These are phyloP conservation scores for Sphaerulina musiva DNA, from an alignment of 2,329 filamentous ascomycete genomes.

Conservation along the genomic window DNA sequence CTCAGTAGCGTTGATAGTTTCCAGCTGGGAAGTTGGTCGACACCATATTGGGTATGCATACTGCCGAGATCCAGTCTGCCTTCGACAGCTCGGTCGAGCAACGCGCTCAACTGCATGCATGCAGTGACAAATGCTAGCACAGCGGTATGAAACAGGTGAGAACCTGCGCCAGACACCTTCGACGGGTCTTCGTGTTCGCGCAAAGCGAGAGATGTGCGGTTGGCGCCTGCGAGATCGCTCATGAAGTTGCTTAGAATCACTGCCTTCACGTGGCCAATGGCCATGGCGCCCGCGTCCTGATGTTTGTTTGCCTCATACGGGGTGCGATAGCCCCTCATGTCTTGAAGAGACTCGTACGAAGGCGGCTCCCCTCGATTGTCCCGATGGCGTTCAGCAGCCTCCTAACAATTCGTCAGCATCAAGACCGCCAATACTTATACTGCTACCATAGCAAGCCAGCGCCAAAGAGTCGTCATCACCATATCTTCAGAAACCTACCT, in stretches of 20 bases:
- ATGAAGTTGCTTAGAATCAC: conserved; percentile 1
- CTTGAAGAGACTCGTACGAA: conserved; percentile 24
- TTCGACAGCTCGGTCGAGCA: conserved; percentile 1
- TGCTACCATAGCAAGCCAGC: too few species aligned
- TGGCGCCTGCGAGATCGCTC: neutral
- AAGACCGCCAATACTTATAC: neutral
- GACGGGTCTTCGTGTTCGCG: conserved; percentile 1
- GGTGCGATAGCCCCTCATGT: conserved; percentile 14
- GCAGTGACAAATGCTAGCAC: conserved; percentile 2
- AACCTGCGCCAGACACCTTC: neutral
- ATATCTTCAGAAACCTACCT: neutral
- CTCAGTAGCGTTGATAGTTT: neutral
- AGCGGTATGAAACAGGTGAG: conserved; percentile 1
- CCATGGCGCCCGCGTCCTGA: conserved; percentile 3
- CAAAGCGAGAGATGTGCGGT: conserved; percentile 2
- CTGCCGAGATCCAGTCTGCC: neutral
- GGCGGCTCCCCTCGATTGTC: conserved; percentile 20
- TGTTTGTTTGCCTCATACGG: conserved; percentile 16
- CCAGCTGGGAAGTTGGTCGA: neutral
- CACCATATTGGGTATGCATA: neutral
- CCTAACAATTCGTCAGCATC: neutral
- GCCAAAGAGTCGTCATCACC: neutral
- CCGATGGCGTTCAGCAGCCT: conserved; percentile 14
- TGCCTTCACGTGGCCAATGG: neutral
- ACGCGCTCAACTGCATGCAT: neutral